phyloP scores from a whole-genome alignment of 1,284 basidiomycete genomes.

The Papiliotrema laurentii region DNA sequence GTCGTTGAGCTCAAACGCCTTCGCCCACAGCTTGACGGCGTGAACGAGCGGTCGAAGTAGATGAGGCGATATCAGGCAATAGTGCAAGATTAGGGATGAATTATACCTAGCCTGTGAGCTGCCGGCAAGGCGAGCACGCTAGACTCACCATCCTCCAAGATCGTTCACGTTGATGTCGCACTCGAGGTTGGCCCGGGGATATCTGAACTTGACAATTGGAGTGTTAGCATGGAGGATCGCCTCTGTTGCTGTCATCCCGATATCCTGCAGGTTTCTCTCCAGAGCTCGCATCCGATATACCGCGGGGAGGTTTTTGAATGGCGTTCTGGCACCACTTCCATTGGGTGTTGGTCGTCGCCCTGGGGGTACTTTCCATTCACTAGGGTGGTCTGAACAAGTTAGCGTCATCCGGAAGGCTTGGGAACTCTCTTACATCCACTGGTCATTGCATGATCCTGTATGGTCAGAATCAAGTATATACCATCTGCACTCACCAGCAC shows the following conservation, averaged over 20 bases:
- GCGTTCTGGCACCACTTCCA: background rate
- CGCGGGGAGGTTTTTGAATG: slow-evolving; percentile 13
- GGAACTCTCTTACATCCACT: slow-evolving; percentile 32
- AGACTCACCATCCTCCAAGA: slow-evolving; percentile 41
- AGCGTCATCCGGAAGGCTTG: background rate
- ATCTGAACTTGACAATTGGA: slow-evolving; percentile 46
- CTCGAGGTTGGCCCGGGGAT: slow-evolving; percentile 13
- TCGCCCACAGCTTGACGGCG: slow-evolving; percentile 44
- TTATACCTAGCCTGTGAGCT: slow-evolving; percentile 37
- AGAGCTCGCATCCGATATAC: slow-evolving; percentile 37
- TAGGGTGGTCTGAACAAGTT: slow-evolving; percentile 4
- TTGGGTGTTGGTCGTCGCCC: background rate
- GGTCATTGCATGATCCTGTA: slow-evolving; percentile 26
- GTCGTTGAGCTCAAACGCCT: slow-evolving; percentile 41
- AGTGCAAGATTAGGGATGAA: slow-evolving; percentile 44
- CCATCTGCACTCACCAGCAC: slow-evolving; percentile 25
- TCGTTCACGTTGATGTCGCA: slow-evolving; percentile 48
- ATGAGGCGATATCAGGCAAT: slow-evolving; percentile 41
- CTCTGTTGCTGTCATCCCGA: slow-evolving; percentile 19
- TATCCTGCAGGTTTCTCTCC: slow-evolving; percentile 10
- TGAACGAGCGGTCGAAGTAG: slow-evolving; percentile 46
- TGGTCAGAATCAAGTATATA: slow-evolving; percentile 5
- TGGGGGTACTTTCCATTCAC: slow-evolving; percentile 15
- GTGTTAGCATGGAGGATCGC: slow-evolving; percentile 31
- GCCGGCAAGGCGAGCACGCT: background rate